These are phyloP conservation scores for Aspergillus calidoustus DNA, from an alignment of 2,329 filamentous ascomycete species.

Conservation along the genomic window DNA sequence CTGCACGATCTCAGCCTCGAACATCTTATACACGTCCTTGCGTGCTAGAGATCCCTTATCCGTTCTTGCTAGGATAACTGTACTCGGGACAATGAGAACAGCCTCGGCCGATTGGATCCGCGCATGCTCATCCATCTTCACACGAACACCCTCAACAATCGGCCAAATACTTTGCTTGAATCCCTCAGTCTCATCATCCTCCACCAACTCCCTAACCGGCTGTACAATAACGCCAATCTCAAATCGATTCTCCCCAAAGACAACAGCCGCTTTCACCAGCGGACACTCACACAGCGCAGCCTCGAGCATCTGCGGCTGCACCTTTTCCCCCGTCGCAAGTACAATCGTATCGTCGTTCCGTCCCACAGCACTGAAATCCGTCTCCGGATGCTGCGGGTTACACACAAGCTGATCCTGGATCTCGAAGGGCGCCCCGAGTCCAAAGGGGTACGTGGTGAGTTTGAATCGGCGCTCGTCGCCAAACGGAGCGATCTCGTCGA, in stretches of 20 bases:
- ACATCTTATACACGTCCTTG: slow-evolving; percentile 13
- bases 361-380: background rate
- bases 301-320: slow-evolving; percentile 5
- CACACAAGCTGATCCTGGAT: slow-evolving; percentile 10
- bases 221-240: slow-evolving; percentile 4
- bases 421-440: slow-evolving; percentile 6
- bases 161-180: slow-evolving; percentile 10
- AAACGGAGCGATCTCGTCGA: background rate
- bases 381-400: background rate
- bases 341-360: slow-evolving; percentile 6
- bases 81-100: background rate
- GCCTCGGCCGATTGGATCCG: background rate
- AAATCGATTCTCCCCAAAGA: background rate
- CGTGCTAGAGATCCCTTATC: slow-evolving; percentile 15
- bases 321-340: slow-evolving; percentile 10
- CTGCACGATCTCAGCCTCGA: background rate
- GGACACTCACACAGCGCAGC: background rate
- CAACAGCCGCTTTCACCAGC: background rate
- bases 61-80: background rate
- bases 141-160: background rate
- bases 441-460: slow-evolving; percentile 9
- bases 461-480: background rate
- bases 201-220: background rate
- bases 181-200: background rate
- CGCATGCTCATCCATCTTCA: slow-evolving; percentile 11